Base-by-base conservation (phyloP, 2,329 filamentous ascomycete species). In the Cladophialophora psammophila region DNA sequence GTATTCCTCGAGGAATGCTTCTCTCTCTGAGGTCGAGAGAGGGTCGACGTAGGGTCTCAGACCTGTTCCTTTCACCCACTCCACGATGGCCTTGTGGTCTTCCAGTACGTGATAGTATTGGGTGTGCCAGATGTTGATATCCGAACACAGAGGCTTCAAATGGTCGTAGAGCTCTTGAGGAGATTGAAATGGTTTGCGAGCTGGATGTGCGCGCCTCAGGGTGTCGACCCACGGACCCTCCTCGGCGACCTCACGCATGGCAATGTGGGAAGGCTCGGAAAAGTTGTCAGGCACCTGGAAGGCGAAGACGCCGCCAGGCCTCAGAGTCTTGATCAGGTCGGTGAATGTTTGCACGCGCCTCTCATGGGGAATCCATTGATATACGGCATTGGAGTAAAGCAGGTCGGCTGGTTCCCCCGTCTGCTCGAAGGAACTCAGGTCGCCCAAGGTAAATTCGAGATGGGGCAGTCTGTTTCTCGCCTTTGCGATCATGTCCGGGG, bases 31-130 rank as follows among this genome's bases (percentile, higher is more conserved):
- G 3, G 73, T 71, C 0, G 76, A 74, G 42, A 88, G 76, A 3
- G 79, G 77, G 54, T 87, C 80, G 62, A 88, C 60, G 70, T 81
- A 89, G 0, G 87, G 87, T 70, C 81, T 79, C 70, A 89, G 73
- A 0, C 85, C 87, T 0, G 85, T 87, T 0, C 85, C 84, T 69
- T 83, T 84, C 2, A 88, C 83, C 87, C 87, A 89, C 74, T 88
- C 86, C 5, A 88, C 82, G 50, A 89, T 84, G 1, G 79, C 83
- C 12, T 75, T 68, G 20, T 84, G 84, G 26, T 78, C 80, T 2
- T 80, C 77, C 64, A 88, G 73, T 0, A 81, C 74, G 73, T 88
- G 86, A 32, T 82, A 76, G 68, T 89, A 89, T 48, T 76, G 74
- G 0, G 84, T 85, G 52, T 83, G 80, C 84, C 86, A 89, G 0